phyloP scores from a whole-genome alignment of 495 filamentous ascomycete species.

The Aspergillus affinis region DNA sequence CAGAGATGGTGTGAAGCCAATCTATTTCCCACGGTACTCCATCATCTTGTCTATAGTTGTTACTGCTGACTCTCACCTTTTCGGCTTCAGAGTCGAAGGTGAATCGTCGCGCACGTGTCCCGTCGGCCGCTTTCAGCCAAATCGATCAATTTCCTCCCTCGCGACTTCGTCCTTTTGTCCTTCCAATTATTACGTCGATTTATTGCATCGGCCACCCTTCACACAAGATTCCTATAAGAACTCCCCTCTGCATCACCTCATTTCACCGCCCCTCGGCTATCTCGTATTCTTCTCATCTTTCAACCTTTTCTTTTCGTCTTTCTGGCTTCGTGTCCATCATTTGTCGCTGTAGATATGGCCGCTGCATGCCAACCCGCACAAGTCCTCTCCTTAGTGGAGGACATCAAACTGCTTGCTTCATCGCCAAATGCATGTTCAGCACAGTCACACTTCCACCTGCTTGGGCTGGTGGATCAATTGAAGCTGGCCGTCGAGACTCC shows the following conservation, averaged over 20 bases:
- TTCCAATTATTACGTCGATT: background rate
- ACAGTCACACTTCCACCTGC: conserved; percentile 31
- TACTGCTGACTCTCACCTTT: no score
- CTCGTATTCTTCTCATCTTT: background rate
- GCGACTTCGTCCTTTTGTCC: background rate
- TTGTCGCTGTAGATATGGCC: background rate
- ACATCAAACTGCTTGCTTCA: conserved; percentile 22
- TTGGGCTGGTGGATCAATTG: conserved; percentile 33
- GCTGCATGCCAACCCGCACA: background rate
- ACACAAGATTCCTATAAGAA: background rate
- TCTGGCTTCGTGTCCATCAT: background rate
- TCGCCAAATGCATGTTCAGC: conserved; percentile 26
- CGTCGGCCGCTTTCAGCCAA: background rate
- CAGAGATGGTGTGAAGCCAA: background rate
- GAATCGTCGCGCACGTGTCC: background rate
- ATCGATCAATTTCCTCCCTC: no score
- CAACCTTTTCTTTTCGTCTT: background rate
- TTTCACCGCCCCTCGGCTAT: background rate
- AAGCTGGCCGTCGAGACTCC: conserved; percentile 35
- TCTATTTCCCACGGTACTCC: background rate
- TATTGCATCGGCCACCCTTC: no score
- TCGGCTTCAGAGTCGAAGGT: no score
- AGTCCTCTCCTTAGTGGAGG: conserved; percentile 26
- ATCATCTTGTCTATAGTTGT: no score
- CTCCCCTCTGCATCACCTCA: no score